These are phyloP conservation scores for Annulohypoxylon moriforme DNA, from an alignment of 495 filamentous ascomycete genomes.

Conservation along the genomic window DNA sequence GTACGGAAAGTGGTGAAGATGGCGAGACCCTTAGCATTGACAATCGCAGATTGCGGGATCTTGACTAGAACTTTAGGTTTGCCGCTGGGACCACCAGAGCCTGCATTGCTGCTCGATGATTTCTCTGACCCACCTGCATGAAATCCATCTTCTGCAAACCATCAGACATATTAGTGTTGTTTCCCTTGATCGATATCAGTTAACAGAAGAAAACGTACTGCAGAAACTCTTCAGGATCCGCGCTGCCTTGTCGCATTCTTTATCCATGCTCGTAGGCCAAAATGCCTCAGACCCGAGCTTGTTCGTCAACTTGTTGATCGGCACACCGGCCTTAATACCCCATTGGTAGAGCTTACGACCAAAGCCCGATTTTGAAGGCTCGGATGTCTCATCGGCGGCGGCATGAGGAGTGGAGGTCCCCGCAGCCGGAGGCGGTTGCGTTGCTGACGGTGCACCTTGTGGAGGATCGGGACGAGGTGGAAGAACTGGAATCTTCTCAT, in stretches of 20 bases:
- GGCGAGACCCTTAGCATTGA: constrained; percentile 77
- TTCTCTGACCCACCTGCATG: constrained; percentile 38
- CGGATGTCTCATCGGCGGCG: background rate
- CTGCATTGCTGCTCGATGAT: constrained; percentile 1
- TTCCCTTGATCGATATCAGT: background rate
- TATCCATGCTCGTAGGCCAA: constrained; percentile 83
- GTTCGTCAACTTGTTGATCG: constrained; percentile 80
- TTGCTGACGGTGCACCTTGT: constrained; percentile 7
- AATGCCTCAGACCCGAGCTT: constrained; percentile 81
- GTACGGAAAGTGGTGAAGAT: constrained; percentile 89
- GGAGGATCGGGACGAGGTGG: constrained; percentile 28
- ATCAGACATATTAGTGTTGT: constrained; percentile 22
- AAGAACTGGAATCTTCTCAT: constrained; percentile 31
- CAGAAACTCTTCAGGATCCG: constrained; percentile 84
- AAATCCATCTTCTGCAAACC: constrained; percentile 58
- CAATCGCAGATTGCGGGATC: constrained; percentile 76
- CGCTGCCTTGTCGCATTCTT: constrained; percentile 85
- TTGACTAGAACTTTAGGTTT: constrained; percentile 65
- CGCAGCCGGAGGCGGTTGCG: constrained; percentile 27
- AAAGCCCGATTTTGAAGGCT: constrained; percentile 35
- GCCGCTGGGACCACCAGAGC: constrained; percentile 20
- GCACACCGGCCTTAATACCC: constrained; percentile 60
- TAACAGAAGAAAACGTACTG: constrained; percentile 56
- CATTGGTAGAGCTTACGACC: constrained; percentile 47
- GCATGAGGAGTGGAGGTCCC: background rate